Conservation (phyloP, 2,329 filamentous ascomycete species). For the Alternaria rosae region DNA sequence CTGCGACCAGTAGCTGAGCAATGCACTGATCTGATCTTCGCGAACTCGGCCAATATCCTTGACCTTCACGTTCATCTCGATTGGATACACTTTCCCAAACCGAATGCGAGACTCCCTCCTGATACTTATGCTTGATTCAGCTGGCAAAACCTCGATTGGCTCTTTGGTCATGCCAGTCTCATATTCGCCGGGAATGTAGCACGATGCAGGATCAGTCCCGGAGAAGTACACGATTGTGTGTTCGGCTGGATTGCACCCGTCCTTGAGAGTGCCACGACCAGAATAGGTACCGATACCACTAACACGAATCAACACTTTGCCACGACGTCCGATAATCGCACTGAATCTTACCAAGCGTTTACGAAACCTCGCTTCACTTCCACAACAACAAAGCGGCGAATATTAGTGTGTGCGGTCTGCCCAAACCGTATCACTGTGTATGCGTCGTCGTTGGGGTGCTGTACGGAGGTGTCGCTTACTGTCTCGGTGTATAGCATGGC, state of each 20-base stretch:
- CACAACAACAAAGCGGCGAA: slow-evolving; percentile 39
- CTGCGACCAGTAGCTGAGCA: slow-evolving; percentile 18
- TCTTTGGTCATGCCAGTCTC: slow-evolving; percentile 47
- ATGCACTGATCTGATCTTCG: slow-evolving; percentile 27
- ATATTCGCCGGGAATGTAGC: slow-evolving; percentile 32
- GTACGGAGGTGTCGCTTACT: slow-evolving; percentile 6
- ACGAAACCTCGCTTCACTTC: slow-evolving; percentile 26
- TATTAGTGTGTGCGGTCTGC: slow-evolving; percentile 26
- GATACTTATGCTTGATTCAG: slow-evolving; percentile 29
- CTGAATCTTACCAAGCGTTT: slow-evolving; percentile 27
- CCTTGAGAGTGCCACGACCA: slow-evolving; percentile 47
- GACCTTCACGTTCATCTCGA: slow-evolving; percentile 56
- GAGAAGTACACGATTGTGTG: slow-evolving; percentile 50
- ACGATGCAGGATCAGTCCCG: slow-evolving; percentile 10
- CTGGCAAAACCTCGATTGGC: slow-evolving; percentile 46
- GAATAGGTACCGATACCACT: slow-evolving; percentile 54
- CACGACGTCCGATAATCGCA: too few species aligned
- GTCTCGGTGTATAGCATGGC: slow-evolving; percentile 31
- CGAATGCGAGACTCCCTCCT: slow-evolving; percentile 49
- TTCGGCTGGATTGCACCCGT: slow-evolving; percentile 43
- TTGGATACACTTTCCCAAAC: slow-evolving; percentile 51
- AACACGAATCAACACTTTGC: too few species aligned
- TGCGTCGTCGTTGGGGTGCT: not conserved
- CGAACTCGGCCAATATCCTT: slow-evolving; percentile 51
- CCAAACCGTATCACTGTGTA: slow-evolving; percentile 24